These are phyloP conservation scores for Pelargonium nanum DNA, from an alignment of 345 rosid species.

Conservation along the genomic window DNA sequence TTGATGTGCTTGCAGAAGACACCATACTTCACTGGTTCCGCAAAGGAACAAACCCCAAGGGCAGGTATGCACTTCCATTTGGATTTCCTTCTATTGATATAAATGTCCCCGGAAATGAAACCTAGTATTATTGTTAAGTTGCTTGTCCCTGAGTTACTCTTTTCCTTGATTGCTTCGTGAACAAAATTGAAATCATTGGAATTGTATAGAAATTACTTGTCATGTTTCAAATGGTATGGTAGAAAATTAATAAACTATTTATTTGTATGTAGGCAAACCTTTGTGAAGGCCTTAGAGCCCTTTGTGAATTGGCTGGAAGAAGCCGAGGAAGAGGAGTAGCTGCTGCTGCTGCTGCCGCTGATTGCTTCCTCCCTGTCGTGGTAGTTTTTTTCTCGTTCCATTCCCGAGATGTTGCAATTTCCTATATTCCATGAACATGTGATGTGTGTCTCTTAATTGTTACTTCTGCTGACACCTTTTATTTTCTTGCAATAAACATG, in stretches of 20 bases:
- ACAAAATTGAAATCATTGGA: too few relatives aligned
- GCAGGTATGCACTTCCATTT: slow-evolving; percentile 45
- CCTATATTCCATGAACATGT: background rate
- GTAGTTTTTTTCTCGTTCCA: background rate
- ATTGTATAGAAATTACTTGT: too few relatives aligned
- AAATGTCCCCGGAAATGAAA: too few relatives aligned
- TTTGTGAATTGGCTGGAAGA: slow-evolving; percentile 96
- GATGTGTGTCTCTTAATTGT: background rate
- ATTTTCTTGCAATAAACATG: background rate
- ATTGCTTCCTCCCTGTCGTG: background rate
- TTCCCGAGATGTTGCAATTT: background rate
- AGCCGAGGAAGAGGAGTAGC: slow-evolving; percentile 92
- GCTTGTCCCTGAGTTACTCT: too few relatives aligned
- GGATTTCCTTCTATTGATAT: background rate
- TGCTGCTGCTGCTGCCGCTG: slow-evolving; percentile 4
- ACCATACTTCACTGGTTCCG: slow-evolving; percentile 89
- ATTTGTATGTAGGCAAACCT: slow-evolving; percentile 51
- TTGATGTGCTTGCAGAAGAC: slow-evolving; percentile 94
- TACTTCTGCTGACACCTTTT: background rate
- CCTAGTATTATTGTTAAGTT: too few relatives aligned
- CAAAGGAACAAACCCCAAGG: slow-evolving; percentile 82
- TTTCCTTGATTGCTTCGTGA: too few relatives aligned
- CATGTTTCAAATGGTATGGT: too few relatives aligned
- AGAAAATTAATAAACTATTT: background rate
- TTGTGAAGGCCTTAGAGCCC: slow-evolving; percentile 90